A percentile compares a stretch with the other conserved stretches of the same genome.
Conservation (phyloP, 139 green algal species). For the Pedinophyceae sp. region DNA sequence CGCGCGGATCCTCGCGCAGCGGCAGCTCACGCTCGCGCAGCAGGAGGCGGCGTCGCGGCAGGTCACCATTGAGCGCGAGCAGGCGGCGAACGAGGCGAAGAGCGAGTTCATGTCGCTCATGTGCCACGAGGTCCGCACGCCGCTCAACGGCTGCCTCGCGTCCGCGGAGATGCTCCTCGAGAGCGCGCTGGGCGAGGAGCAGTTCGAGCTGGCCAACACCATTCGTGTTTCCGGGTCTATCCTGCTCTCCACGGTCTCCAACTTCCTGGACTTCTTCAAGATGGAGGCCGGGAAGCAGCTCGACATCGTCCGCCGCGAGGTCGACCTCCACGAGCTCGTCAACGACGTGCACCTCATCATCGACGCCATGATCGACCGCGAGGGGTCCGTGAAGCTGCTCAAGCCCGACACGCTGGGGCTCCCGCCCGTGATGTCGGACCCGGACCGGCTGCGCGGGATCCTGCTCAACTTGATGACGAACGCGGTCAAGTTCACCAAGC, state of each 20-base stretch:
- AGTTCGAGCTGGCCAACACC: constrained; percentile 61
- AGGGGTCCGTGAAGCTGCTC: constrained; percentile 19
- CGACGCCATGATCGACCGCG: constrained; percentile 45
- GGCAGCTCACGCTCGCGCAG: constrained; percentile 24
- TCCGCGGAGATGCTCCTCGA: constrained; percentile 75
- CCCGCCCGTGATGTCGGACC: constrained; percentile 22
- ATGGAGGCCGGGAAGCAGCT: constrained; percentile 55
- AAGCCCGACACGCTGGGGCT: constrained; percentile 13
- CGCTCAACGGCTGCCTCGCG: constrained; percentile 71
- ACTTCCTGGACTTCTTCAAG: constrained; percentile 86
- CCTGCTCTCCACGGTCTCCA: constrained; percentile 62
- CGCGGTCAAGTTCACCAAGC: constrained; percentile 64
- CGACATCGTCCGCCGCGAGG: constrained; percentile 45
- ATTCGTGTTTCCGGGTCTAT: constrained; percentile 61
- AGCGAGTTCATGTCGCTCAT: constrained; percentile 46
- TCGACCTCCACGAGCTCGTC: constrained; percentile 38
- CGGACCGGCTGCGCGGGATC: constrained; percentile 51
- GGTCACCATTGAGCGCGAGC: constrained; percentile 45
- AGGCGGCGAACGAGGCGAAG: constrained; percentile 62
- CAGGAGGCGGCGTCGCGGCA: constrained; percentile 36
- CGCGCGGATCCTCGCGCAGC: constrained; percentile 38
- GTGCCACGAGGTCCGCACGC: constrained; percentile 55
- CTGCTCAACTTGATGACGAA: constrained; percentile 77
- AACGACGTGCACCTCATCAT: constrained; percentile 67
- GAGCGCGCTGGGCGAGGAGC: constrained; percentile 44